A percentile compares a stretch with the other conserved stretches of the same genome.
These are phyloP conservation scores for Massarina eburnea DNA, from an alignment of 2,329 filamentous ascomycete genomes.

Conservation along the genomic window DNA sequence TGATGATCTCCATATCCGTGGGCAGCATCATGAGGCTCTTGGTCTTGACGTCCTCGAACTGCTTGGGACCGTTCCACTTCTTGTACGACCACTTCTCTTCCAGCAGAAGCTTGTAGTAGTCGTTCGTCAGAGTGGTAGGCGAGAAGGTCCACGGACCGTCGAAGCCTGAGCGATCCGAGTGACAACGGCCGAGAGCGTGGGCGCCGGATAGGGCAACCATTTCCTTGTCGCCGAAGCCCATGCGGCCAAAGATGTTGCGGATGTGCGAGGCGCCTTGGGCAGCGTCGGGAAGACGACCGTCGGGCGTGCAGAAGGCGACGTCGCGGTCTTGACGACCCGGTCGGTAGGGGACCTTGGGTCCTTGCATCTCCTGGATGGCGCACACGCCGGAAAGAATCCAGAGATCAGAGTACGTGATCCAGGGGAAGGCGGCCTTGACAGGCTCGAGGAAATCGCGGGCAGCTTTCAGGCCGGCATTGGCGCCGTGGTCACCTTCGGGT, in stretches of 20 bases:
- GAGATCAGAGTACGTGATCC: slow-evolving; percentile 95
- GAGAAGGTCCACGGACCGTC: slow-evolving; percentile 82
- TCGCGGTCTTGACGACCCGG: slow-evolving; percentile 83
- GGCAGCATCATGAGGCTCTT: slow-evolving; percentile 98
- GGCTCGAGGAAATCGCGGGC: slow-evolving; percentile 93
- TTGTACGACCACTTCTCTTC: slow-evolving; percentile 94
- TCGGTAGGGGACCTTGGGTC: slow-evolving; percentile 83
- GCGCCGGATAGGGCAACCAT: slow-evolving; percentile 87
- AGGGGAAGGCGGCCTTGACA: slow-evolving; percentile 87
- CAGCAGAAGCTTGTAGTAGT: slow-evolving; percentile 85
- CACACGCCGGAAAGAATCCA: slow-evolving; percentile 88
- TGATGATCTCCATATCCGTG: slow-evolving; percentile 80
- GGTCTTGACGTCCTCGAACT: slow-evolving; percentile 84
- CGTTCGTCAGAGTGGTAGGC: slow-evolving; percentile 83
- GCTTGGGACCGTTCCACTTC: slow-evolving; percentile 94
- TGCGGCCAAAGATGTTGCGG: slow-evolving; percentile 89
- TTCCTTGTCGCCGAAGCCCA: slow-evolving; percentile 97
- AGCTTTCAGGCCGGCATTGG: slow-evolving; percentile 84
- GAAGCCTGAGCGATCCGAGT: slow-evolving; percentile 84
- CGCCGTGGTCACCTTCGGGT: slow-evolving; percentile 85
- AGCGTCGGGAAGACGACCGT: slow-evolving; percentile 86
- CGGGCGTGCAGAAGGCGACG: slow-evolving; percentile 82
- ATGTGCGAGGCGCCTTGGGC: slow-evolving; percentile 76
- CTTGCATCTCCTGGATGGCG: slow-evolving; percentile 94
- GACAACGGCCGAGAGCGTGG: slow-evolving; percentile 84